A percentile compares a stretch with the other conserved stretches of the same genome.
Evolutionary conservation across 1,284 basidiomycete genomes (phyloP).

Genomic region (Neonothopanus nambi): DNA sequence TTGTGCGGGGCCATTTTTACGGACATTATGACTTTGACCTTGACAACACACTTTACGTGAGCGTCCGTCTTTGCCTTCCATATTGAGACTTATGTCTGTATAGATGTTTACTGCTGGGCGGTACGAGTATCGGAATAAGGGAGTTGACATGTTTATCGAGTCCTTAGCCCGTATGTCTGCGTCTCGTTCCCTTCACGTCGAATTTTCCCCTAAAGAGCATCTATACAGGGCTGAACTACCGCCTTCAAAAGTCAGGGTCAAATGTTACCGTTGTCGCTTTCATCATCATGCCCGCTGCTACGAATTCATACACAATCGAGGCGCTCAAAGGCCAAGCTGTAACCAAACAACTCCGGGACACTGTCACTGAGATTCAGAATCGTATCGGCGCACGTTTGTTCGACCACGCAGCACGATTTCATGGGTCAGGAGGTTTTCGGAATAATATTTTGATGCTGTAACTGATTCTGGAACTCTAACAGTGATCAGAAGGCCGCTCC

Average conservation of each 20-base stretch:
- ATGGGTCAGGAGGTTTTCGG: conserved; percentile 59
- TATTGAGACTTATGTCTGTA: conserved; percentile 14
- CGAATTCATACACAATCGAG: conserved; percentile 96
- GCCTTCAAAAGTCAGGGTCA: conserved; percentile 79
- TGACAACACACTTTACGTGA: conserved; percentile 92
- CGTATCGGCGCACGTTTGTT: conserved; percentile 90
- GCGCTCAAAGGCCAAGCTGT: conserved; percentile 98
- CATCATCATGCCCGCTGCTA: conserved; percentile 97
- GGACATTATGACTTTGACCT: conserved; percentile 96
- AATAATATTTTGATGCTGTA: conserved; percentile 3
- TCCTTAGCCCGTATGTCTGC: conserved; percentile 81
- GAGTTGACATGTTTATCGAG: conserved; percentile 99
- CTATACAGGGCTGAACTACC: conserved; percentile 73
- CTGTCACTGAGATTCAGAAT: conserved; percentile 92
- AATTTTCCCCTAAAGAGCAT: conserved; percentile 4
- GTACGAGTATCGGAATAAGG: conserved; percentile 99
- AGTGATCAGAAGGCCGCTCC: conserved; percentile 79
- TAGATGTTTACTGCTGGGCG: conserved; percentile 97
- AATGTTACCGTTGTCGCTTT: conserved; percentile 93
- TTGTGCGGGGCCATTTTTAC: conserved; percentile 97
- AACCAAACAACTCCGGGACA: conserved; percentile 93
- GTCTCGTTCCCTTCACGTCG: background rate
- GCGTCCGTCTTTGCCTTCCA: conserved; percentile 24
- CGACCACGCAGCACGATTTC: conserved; percentile 91
- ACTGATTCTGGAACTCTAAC: conserved; percentile 11